Conservation (phyloP, 2,329 filamentous ascomycete genomes). For the Colletotrichum shisoi region DNA sequence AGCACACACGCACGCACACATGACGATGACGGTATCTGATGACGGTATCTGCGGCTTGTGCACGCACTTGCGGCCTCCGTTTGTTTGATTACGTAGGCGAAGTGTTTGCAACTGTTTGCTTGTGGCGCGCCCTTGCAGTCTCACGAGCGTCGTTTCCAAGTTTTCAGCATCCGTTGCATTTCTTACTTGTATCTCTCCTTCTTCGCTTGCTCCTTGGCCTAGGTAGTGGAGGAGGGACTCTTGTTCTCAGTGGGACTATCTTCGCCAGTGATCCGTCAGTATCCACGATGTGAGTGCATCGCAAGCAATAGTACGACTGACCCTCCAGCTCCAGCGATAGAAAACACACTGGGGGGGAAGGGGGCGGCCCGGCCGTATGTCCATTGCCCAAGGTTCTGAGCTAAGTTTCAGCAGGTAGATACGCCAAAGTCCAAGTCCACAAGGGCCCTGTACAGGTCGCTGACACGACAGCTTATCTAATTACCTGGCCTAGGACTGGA, state of each 20-base stretch:
- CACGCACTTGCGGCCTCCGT: conserved; percentile 4
- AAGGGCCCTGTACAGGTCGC: too few relatives aligned
- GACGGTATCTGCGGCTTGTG: conserved; percentile 7
- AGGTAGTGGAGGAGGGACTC: too few relatives aligned
- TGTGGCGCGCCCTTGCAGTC: background rate
- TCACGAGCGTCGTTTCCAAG: background rate
- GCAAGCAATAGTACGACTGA: background rate
- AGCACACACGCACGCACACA: background rate
- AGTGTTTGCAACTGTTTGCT: background rate
- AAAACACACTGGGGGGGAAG: too few relatives aligned
- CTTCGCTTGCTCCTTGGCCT: too few relatives aligned
- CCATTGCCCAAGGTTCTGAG: background rate
- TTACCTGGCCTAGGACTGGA: too few relatives aligned
- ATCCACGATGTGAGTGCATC: too few relatives aligned
- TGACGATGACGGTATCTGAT: background rate
- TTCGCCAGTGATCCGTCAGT: too few relatives aligned
- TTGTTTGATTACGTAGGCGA: conserved; percentile 18
- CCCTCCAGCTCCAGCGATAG: background rate
- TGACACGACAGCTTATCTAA: too few relatives aligned
- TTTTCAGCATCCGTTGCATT: background rate
- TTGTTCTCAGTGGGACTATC: too few relatives aligned
- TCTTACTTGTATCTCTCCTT: too few relatives aligned
- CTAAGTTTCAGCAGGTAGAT: background rate
- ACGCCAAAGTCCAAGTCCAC: background rate
- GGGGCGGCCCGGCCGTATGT: background rate